Conservation (phyloP, 441 rosid genomes). For the Breynia disticha region DNA sequence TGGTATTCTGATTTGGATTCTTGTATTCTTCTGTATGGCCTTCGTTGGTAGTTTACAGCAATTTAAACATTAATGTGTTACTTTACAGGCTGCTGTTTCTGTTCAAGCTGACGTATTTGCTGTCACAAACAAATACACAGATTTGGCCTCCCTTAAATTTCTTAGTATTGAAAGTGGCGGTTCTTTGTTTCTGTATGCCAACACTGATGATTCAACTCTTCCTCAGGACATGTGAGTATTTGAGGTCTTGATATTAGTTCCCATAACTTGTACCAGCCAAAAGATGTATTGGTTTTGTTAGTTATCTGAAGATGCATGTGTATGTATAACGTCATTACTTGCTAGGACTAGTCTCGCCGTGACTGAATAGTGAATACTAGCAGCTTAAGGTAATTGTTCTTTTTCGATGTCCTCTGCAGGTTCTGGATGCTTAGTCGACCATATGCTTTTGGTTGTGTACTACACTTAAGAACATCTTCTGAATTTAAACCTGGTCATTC, state of each 20-base stretch:
- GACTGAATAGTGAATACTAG: background rate
- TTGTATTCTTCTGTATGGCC: constrained; percentile 4
- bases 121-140: constrained; percentile 94
- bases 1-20: constrained; percentile 42
- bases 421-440: constrained; percentile 91
- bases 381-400: constrained; percentile 1
- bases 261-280: background rate
- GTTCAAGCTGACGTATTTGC: constrained; percentile 95
- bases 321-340: no score
- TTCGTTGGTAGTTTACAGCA: constrained; percentile 14
- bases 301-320: no score
- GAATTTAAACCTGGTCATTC: constrained; percentile 88
- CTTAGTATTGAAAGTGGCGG: constrained; percentile 99
- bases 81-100: constrained; percentile 86
- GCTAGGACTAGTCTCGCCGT: background rate
- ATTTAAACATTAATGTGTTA: constrained; percentile 31
- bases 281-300: no score
- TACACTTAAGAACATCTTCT: constrained; percentile 87
- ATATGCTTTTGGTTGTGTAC: constrained; percentile 80
- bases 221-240: constrained; percentile 97
- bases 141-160: constrained; percentile 93
- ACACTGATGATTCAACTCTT: constrained; percentile 93
- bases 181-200: constrained; percentile 73
- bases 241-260: background rate
- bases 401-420: constrained; percentile 30